Evolutionary conservation across 176 grass and related monocot genomes (phyloP).

Genomic region (Carex pumila): DNA sequence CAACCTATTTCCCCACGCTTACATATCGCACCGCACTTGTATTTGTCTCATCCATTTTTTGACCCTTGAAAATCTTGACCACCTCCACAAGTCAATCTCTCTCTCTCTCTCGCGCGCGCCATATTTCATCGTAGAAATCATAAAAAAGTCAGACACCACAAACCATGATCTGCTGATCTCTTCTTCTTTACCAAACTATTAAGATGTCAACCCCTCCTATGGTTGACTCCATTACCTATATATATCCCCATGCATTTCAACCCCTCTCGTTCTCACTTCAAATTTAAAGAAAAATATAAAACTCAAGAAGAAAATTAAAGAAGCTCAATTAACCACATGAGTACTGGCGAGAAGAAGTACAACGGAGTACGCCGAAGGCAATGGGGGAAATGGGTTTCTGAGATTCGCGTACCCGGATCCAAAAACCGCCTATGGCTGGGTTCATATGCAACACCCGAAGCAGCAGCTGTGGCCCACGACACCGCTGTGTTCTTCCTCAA

Average conservation of each 20-base stretch:
- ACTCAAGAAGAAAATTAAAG: background rate
- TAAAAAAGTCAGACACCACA: background rate
- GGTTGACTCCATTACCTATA: slow-evolving; percentile 38
- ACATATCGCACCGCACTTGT: background rate
- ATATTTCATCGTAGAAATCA: background rate
- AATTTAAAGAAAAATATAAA: background rate
- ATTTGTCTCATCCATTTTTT: background rate
- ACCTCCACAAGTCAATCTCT: background rate
- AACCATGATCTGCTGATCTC: background rate
- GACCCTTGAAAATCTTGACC: slow-evolving; percentile 42
- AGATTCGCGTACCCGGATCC: slow-evolving; percentile 81
- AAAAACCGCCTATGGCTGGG: slow-evolving; percentile 84
- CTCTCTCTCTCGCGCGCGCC: background rate
- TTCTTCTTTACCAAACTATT: background rate
- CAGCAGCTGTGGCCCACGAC: slow-evolving; percentile 86
- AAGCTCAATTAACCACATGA: background rate
- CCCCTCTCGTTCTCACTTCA: background rate
- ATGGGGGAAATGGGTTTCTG: slow-evolving; percentile 98
- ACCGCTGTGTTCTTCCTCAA: slow-evolving; percentile 75
- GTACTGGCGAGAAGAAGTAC: slow-evolving; percentile 25
- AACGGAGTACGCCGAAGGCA: slow-evolving; percentile 60
- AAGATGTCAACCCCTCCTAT: slow-evolving; percentile 20
- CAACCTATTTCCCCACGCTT: background rate
- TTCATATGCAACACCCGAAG: slow-evolving; percentile 79
- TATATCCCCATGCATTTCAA: slow-evolving; percentile 14